Base-by-base conservation (phyloP, 2,329 filamentous ascomycete species). In the Phialemoniopsis sp. region DNA sequence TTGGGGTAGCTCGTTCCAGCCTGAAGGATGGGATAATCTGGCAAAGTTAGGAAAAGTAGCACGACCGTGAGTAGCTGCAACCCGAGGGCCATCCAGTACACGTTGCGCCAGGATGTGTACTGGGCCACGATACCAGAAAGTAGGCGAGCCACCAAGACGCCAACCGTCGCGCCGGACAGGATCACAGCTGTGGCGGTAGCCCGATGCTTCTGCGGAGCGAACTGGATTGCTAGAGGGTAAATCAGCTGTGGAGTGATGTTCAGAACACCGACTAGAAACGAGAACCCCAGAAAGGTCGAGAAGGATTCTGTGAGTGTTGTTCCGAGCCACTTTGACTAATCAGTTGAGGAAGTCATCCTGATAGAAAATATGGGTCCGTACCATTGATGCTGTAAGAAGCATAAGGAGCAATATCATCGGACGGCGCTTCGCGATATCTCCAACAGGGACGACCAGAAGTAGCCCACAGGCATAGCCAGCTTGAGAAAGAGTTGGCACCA, bases 191-290 rank as follows among this genome's bases (percentile, higher is more conserved):
- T 68, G 29, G 83, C 76, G 18, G 80, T 76, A 3, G 84, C 82
- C n/a, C 82, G 77, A 29, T 78, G 74, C 18, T 79, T 64, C 0
- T 76, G 70, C 0, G 85, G 84, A 0, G 85, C 84, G 14, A 89
- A 78, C 52, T 89, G 84, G 2, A 83, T 82, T 0, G 88, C 84
- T 0, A 90, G 67, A 1, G 86, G 86, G 18, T 89, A 77, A 83
- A 90, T 87, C 40, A 82, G 62, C 59, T 82, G 79, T 19, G 85
- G 86, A 4, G 85, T 89, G 3, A 89, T 85, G 0, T 85, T 89
- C 3, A 82, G 81, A 5, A 84, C 59, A n/a, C 80, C 79, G 5
- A 77, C 78, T 40, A 89, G 63, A 59, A 85, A 89, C 14, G 80
- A 85, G 18, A 89, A 67, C 1, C 70, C 80, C 1, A 78, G 73